phyloP scores from a whole-genome alignment of 164 flowering plant genomes.

The Aristolochia contorta region DNA sequence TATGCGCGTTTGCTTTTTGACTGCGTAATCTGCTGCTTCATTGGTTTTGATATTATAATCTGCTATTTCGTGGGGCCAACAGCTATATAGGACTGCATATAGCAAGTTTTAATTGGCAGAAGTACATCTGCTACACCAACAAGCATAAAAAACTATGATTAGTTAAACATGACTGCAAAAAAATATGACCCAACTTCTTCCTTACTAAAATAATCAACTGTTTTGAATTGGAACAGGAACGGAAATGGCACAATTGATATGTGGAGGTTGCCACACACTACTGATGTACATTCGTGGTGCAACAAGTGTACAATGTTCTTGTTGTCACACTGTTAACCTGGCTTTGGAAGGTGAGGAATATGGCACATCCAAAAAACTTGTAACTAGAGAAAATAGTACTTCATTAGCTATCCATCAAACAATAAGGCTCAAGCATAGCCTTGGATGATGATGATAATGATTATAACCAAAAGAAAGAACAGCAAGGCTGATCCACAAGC shows the following conservation, averaged over 20 bases:
- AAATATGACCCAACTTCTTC: neutral
- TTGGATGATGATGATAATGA: too few species aligned
- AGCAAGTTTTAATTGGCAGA: too few species aligned
- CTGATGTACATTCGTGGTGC: constrained; percentile 94
- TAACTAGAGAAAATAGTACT: neutral
- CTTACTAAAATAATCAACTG: neutral
- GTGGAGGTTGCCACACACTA: constrained; percentile 87
- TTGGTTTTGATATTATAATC: too few species aligned
- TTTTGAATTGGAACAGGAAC: constrained; percentile 40
- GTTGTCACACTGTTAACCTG: constrained; percentile 85
- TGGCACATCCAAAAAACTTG: neutral
- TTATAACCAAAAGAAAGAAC: neutral
- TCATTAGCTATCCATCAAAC: too few species aligned
- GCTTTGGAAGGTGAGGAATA: constrained; percentile 62
- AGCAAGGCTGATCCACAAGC: neutral
- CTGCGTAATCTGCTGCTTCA: too few species aligned
- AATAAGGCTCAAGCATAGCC: too few species aligned
- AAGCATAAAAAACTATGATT: too few species aligned
- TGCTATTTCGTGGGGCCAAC: too few species aligned
- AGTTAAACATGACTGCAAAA: too few species aligned
- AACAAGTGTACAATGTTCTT: constrained; percentile 85
- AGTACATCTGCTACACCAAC: too few species aligned
- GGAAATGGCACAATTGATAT: constrained; percentile 89
- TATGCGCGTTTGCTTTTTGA: too few species aligned
- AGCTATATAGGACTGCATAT: too few species aligned